These are phyloP conservation scores for Trichophyton verrucosum DNA, from an alignment of 2,329 filamentous ascomycete genomes.

Conservation along the genomic window DNA sequence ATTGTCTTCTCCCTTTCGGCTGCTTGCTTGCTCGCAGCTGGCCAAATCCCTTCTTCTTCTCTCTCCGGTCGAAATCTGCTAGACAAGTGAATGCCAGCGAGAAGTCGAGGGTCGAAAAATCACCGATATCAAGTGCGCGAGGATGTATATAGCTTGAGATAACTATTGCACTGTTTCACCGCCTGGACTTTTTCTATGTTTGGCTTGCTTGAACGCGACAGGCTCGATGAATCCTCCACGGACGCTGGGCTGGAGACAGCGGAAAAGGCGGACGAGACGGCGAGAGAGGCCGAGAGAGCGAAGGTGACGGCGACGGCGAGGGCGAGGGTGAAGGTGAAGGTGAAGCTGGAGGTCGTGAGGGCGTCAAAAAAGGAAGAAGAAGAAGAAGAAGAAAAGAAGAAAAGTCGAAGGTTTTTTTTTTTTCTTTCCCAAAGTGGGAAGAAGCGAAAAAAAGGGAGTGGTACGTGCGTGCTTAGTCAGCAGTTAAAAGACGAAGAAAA, in stretches of 20 bases:
- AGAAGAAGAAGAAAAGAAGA: background rate
- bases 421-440: background rate
- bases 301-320: slow-evolving; percentile 16
- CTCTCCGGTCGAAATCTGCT: slow-evolving; percentile 17
- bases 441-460: background rate
- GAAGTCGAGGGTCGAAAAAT: slow-evolving; percentile 19
- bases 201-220: background rate
- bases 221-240: slow-evolving; percentile 4
- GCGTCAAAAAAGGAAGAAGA: background rate
- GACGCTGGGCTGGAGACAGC: slow-evolving; percentile 6
- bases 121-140: background rate
- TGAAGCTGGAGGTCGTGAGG: slow-evolving; percentile 16
- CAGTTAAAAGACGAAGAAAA: no score
- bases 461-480: background rate
- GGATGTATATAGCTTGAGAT: background rate
- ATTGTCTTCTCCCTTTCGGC: background rate
- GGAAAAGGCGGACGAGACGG: background rate
- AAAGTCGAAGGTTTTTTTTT: background rate
- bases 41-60: background rate
- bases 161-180: background rate
- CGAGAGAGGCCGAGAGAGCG: background rate
- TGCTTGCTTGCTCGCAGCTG: background rate
- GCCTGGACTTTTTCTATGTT: background rate
- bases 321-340: slow-evolving; percentile 17
- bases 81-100: slow-evolving; percentile 40